phyloP scores from a whole-genome alignment of 345 rosid genomes.

The Linum tenue region DNA sequence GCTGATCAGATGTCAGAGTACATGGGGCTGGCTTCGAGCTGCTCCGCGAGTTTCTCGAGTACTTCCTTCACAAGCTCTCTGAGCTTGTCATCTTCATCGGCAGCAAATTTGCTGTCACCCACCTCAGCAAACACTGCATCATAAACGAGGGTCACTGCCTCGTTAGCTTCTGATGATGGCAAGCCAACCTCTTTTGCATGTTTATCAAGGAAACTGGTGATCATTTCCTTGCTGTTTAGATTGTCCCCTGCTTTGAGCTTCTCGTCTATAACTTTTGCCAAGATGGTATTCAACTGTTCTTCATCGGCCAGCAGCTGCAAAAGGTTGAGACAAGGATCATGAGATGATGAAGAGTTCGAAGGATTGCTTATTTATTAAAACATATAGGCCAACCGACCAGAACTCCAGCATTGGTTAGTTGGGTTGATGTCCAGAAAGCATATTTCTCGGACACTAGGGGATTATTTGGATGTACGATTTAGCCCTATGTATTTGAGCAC shows the following conservation, averaged over 20 bases:
- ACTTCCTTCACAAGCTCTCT: slow-evolving; percentile 36
- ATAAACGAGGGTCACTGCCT: slow-evolving; percentile 44
- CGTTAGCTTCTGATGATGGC: slow-evolving; percentile 60
- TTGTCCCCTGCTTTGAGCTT: slow-evolving; percentile 20
- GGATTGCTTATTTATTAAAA: neutral
- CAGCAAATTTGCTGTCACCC: slow-evolving; percentile 18
- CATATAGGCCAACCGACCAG: neutral
- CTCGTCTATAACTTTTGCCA: slow-evolving; percentile 30
- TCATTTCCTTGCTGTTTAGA: slow-evolving; percentile 17
- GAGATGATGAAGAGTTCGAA: neutral
- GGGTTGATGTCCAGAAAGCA: neutral
- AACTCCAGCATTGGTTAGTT: too few relatives aligned
- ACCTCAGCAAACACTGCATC: slow-evolving; percentile 41
- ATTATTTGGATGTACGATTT: too few relatives aligned
- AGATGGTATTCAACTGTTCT: slow-evolving; percentile 30
- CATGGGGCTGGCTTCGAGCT: slow-evolving; percentile 50
- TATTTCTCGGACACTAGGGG: too few relatives aligned
- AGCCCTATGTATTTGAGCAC: too few relatives aligned
- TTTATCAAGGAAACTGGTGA: slow-evolving; percentile 41
- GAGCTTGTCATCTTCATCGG: slow-evolving; percentile 20
- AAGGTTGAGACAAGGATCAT: slow-evolving; percentile 7
- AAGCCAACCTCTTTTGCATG: slow-evolving; percentile 58
- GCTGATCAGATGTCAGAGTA: slow-evolving; percentile 18
- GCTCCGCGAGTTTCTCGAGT: slow-evolving; percentile 48
- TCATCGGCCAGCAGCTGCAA: slow-evolving; percentile 54